These are phyloP conservation scores for Fusarium torreyae DNA, from an alignment of 2,329 filamentous ascomycete genomes.

Conservation along the genomic window DNA sequence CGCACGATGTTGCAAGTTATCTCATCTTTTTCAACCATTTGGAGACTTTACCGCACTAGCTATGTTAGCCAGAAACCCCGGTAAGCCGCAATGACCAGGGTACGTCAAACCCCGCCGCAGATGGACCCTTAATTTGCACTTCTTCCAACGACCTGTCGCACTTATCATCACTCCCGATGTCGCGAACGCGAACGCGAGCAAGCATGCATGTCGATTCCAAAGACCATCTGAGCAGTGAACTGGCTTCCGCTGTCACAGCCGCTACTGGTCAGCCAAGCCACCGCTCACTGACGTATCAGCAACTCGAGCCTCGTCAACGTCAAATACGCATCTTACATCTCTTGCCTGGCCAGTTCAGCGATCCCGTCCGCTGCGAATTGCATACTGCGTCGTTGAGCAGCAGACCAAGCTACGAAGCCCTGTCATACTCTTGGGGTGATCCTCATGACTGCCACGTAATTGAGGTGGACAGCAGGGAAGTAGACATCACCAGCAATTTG, in stretches of 20 bases:
- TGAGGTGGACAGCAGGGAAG: neutral
- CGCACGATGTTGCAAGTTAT: neutral
- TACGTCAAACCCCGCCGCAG: too few species aligned
- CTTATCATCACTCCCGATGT: neutral
- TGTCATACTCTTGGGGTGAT: conserved; percentile 13
- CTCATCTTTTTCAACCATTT: neutral
- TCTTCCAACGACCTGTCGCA: neutral
- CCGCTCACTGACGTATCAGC: neutral
- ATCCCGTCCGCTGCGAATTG: conserved; percentile 1
- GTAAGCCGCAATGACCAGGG: neutral
- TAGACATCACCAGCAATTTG: neutral
- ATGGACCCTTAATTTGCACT: neutral
- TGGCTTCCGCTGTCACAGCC: too few species aligned
- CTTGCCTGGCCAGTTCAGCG: neutral
- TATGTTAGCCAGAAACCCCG: neutral
- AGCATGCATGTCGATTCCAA: too few species aligned
- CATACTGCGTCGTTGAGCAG: neutral
- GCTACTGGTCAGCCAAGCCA: rapidly evolving
- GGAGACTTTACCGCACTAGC: neutral
- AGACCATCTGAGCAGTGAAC: too few species aligned
- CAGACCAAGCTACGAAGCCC: neutral
- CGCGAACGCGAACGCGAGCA: neutral
- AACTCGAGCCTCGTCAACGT: neutral
- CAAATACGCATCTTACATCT: conserved; percentile 21
- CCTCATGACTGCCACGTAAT: neutral